Evolutionary conservation across 257 asterid genomes (phyloP).

Genomic region (Knoxia roxburghii): DNA sequence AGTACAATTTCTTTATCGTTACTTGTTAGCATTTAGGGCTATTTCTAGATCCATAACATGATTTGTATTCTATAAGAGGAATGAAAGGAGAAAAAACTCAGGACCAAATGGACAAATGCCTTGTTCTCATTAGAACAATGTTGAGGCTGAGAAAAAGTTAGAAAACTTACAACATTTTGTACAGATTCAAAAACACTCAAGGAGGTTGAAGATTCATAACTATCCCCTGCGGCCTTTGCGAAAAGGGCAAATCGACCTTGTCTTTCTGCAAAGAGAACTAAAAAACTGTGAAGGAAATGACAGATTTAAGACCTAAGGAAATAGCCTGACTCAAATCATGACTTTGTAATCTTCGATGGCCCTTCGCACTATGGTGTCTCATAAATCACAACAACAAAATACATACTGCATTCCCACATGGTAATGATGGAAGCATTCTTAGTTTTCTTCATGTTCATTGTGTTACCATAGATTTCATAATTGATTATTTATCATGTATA

Average conservation of each 20-base stretch:
- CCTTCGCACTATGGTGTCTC: not conserved
- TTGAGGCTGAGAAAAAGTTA: constrained; percentile 1
- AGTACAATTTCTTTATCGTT: too few species aligned
- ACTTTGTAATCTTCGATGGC: too few species aligned
- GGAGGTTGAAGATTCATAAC: constrained; percentile 56
- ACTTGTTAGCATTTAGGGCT: not conserved
- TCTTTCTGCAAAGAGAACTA: constrained; percentile 33
- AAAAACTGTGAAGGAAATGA: not conserved
- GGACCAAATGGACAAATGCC: not conserved
- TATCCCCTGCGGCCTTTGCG: constrained; percentile 61
- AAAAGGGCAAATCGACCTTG: constrained; percentile 31
- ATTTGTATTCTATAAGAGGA: not conserved
- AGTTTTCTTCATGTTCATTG: not conserved
- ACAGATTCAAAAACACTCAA: constrained; percentile 44
- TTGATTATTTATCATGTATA: not conserved
- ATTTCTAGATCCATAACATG: not conserved
- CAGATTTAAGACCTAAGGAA: constrained; percentile 1
- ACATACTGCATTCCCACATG: not conserved
- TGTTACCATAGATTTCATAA: not conserved
- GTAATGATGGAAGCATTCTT: not conserved
- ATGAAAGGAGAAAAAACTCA: not conserved
- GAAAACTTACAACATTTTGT: constrained; percentile 58
- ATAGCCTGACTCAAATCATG: too few species aligned
- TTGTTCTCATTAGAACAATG: not conserved
- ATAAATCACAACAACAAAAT: not conserved